A percentile compares a stretch with the other conserved stretches of the same genome.
phyloP scores from a whole-genome alignment of 345 rosid genomes.

The Citrus medica region DNA sequence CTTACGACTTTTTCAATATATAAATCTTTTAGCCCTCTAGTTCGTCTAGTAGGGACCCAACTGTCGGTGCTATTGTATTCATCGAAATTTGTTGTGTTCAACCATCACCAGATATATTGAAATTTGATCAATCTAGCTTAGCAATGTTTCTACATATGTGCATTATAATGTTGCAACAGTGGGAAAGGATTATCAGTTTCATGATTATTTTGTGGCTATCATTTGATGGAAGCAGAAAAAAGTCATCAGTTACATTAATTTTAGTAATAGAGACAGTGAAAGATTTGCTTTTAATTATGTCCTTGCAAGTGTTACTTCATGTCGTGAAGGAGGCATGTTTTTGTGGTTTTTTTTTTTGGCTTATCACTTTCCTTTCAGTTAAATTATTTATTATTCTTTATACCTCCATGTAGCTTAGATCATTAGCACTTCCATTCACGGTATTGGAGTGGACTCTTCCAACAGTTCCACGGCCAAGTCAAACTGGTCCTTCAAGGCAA shows the following conservation, averaged over 20 bases:
- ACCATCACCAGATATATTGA: background rate
- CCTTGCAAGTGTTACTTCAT: background rate
- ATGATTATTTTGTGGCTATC: background rate
- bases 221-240: background rate
- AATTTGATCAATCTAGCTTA: background rate
- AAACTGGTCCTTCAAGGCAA: conserved; percentile 53
- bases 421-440: conserved; percentile 99
- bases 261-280: background rate
- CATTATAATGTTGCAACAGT: background rate
- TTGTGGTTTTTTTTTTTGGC: background rate
- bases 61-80: background rate
- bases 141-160: background rate
- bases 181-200: background rate
- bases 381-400: conserved; percentile 34
- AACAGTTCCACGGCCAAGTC: conserved; percentile 79
- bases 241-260: background rate
- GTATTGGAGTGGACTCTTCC: conserved; percentile 99
- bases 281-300: background rate
- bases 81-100: background rate
- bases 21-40: background rate
- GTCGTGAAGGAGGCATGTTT: background rate
- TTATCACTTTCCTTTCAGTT: background rate
- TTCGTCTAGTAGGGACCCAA: background rate
- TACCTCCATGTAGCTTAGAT: conserved; percentile 91
- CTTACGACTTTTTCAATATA: background rate